These are phyloP conservation scores for Phytopythium oedochilum DNA, from an alignment of 352 stramenopile species.

Conservation along the genomic window DNA sequence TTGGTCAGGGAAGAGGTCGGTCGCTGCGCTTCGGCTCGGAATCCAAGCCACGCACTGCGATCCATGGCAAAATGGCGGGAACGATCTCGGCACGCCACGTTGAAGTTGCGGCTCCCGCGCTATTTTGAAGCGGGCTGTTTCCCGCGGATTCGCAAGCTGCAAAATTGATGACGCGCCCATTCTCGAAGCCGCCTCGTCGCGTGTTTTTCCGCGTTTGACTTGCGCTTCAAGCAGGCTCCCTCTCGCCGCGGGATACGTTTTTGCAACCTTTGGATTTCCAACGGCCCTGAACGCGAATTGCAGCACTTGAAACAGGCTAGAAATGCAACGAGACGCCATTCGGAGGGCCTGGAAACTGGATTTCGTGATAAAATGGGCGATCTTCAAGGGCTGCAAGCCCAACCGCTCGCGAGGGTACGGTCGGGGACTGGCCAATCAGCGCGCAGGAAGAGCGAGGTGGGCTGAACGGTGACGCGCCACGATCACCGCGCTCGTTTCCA, in stretches of 20 bases:
- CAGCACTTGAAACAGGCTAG: too few species aligned
- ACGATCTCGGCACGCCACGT: not conserved
- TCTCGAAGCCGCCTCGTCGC: constrained; percentile 1
- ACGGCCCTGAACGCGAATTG: too few species aligned
- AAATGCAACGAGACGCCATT: too few species aligned
- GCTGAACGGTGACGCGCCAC: constrained; percentile 16
- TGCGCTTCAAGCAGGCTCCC: too few species aligned
- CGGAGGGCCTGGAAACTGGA: too few species aligned
- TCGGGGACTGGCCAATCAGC: constrained; percentile 14
- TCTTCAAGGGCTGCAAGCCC: not conserved
- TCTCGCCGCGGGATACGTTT: too few species aligned
- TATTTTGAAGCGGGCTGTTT: not conserved
- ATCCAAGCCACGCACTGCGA: too few species aligned
- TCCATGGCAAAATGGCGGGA: too few species aligned
- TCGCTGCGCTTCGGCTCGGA: too few species aligned
- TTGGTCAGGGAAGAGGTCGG: too few species aligned
- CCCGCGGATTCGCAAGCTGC: too few species aligned
- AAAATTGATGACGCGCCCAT: not conserved
- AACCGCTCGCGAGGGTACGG: not conserved
- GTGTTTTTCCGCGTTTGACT: constrained; percentile 1
- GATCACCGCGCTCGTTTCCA: constrained; percentile 16
- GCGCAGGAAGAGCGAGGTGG: not conserved
- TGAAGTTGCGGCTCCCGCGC: not conserved
- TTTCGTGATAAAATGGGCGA: not conserved
- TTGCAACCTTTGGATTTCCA: too few species aligned